A percentile compares a stretch with the other conserved stretches of the same genome.
Evolutionary conservation across 225 moss, liverwort and hornwort species (phyloP).

Genomic region (Pseudisothecium myosuroides): DNA sequence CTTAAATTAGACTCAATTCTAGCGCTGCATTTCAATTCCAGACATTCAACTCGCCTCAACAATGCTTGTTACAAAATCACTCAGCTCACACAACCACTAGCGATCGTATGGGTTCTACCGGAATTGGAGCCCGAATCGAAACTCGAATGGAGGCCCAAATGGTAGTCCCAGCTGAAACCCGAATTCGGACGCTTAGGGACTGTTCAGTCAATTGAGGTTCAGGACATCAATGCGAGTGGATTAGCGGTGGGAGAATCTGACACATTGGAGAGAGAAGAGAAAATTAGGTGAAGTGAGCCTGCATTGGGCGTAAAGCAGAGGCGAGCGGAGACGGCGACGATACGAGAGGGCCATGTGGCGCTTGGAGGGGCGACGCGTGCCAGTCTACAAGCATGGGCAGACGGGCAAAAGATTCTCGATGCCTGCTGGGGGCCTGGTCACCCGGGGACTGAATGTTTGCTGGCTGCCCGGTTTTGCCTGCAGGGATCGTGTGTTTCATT

Average conservation of each 20-base stretch:
- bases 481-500: background rate
- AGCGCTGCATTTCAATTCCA: background rate
- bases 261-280: background rate
- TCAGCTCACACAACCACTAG: background rate
- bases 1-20: background rate
- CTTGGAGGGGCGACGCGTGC: constrained; percentile 8
- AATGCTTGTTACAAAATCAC: background rate
- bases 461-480: background rate
- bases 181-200: background rate
- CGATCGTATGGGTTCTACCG: background rate
- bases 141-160: background rate
- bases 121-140: background rate
- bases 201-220: background rate
- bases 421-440: background rate
- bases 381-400: background rate
- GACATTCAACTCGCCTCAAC: background rate
- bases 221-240: background rate
- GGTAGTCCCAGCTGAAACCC: background rate
- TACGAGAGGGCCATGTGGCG: constrained; percentile 27
- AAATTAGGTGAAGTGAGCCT: background rate
- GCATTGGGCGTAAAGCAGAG: background rate
- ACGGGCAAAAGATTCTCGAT: background rate
- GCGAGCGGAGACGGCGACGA: background rate
- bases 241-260: background rate
- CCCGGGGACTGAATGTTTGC: background rate